Base-by-base conservation (phyloP, 371 early-diverging fungal genomes). In the Chytridiales sp. region DNA sequence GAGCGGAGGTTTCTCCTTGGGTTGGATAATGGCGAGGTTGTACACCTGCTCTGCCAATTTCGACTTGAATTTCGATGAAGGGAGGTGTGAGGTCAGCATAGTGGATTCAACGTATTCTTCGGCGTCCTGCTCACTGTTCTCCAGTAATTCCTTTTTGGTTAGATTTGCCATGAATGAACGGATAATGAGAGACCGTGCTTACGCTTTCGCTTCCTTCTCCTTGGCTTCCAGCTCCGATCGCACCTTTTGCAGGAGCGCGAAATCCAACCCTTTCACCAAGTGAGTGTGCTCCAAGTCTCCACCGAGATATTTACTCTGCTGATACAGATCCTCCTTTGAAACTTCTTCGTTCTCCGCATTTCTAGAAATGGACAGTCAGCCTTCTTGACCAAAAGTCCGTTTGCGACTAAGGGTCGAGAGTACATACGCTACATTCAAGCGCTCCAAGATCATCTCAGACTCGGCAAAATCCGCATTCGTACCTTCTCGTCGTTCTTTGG, bases 191-290 rank as follows among this genome's bases (percentile, higher is more conserved):
- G n/a, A n/a, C n/a, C n/a, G n/a, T n/a, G n/a, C n/a, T n/a, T n/a
- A 38, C n/a, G 38, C 9, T 38, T 38, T 38, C 38, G n/a, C 38
- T 38, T 38, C 15, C 24, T 46, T 21, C 21, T 62, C 69, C 32
- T 63, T 17, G 19, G 47, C 44, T 43, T 69, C 56, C 1, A 64
- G 48, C 8, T 72, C 67, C 41, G 52, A 29, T 52, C 66, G 79
- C 3, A 85, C 79, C 69, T 87, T 85, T 41, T 79, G 73, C 32
- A 94, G 67, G 17, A 95, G 76, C 1, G 89, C 82, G 72, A 75
- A 92, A 68, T 94, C 95, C 13, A 95, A 75, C 15, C 95, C 95
- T 56, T 92, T 93, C 43, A 95, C 95, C 51, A 94, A 72, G 76
- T 94, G 95, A 1, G 95, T 93, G 62, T 89, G 92, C 27, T 84